Evolutionary conservation across 805 yeast genomes (phyloP), one percentile per base, ranked within the genome.

Genomic region (Lachancea mirantina): DNA sequence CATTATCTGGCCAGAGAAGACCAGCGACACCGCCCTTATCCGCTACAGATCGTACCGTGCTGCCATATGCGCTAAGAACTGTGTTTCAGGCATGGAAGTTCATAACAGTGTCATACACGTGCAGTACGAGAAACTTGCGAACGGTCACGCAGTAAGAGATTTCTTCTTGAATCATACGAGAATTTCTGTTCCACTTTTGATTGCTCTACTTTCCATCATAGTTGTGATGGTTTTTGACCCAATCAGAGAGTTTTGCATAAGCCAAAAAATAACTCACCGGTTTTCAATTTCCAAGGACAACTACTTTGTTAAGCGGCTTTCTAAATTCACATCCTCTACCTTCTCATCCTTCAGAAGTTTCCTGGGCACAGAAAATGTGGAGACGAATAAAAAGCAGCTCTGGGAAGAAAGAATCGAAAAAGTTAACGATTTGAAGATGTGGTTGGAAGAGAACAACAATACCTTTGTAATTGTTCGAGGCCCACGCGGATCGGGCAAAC

Each of bases 401-500:
- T 81, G 94, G 94, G 68, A 70, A 21, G 94, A 87, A 47, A 64
- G 95, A 26, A 56, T 65, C 23, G 81, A 77, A 32, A 71, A 73
- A 39, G 75, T 80, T 1, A 75, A 77, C 36, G 84, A 81, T 42
- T 50, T 92, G 35, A 71, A 69, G 43, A 62, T 82, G 44, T 83
- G 94, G 92, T 62, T 92, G 5, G 77, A 76, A 37, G 98, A 92
- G 55, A 88, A 87, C 41, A 76, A 78, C n/a, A 79, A 82, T 53
- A 84, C 96, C 2, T 92, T 87, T 52, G 87, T 89, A 16, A 75
- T 92, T 3, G 77, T 92, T 3, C 74, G 78, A 41, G 98, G 98
- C 8, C 97, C 98, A 4, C 71, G 84, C 43, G 98, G 98, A 4
- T 77, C 94, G n/a, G 98, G 97, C 14, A 89, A 92, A 48, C 72